Conservation (phyloP, 176 grass and related monocot genomes). For the Juncus effusus region DNA sequence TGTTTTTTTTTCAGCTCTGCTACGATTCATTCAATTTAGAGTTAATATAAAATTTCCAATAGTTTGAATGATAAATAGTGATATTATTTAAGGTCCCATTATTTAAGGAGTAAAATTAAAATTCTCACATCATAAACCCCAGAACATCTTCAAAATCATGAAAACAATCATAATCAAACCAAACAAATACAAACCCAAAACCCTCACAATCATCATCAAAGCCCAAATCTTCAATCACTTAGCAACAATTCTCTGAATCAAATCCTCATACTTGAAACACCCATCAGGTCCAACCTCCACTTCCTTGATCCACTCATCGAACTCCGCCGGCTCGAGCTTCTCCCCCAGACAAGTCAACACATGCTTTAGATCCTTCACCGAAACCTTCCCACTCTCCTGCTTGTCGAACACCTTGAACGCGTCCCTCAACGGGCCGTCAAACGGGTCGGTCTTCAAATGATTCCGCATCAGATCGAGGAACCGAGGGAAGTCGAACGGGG, state of each 20-base stretch:
- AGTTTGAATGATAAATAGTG: too few species aligned
- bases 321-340: conserved; percentile 91
- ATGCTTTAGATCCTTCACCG: conserved; percentile 91
- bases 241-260: conserved; percentile 91
- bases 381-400: conserved; percentile 69
- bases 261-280: conserved; percentile 92
- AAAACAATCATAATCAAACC: too few species aligned
- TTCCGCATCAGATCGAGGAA: conserved; percentile 86
- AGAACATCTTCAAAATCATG: too few species aligned
- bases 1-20: too few species aligned
- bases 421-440: conserved; percentile 82
- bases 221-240: conserved; percentile 43
- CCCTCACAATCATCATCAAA: background rate
- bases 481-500: conserved; percentile 77
- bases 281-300: conserved; percentile 77
- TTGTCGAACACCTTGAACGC: conserved; percentile 99
- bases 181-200: too few species aligned
- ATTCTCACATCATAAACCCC: too few species aligned
- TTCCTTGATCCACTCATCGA: conserved; percentile 99
- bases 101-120: too few species aligned
- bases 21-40: too few species aligned
- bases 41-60: too few species aligned
- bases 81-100: too few species aligned
- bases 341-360: conserved; percentile 94
- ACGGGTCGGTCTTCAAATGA: conserved; percentile 81